phyloP scores from a whole-genome alignment of 495 filamentous ascomycete genomes.

The Aeminium ludgeri region DNA sequence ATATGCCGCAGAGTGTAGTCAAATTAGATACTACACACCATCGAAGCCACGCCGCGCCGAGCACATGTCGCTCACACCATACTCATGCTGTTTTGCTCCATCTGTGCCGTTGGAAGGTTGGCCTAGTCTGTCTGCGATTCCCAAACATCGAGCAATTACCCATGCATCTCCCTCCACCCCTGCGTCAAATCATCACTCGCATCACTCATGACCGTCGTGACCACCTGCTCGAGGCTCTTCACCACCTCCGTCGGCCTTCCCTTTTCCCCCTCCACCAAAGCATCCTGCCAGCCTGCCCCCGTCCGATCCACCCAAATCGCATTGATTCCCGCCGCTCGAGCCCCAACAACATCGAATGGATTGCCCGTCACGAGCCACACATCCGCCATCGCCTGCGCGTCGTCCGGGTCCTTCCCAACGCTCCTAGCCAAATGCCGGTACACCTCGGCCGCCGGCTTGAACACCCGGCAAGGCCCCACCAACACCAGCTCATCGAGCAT shows the following conservation, averaged over 20 bases:
- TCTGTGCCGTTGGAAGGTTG: no score
- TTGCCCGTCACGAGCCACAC: slow-evolving; percentile 66
- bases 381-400: slow-evolving; percentile 28
- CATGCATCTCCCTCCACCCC: no score
- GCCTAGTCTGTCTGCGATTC: no score
- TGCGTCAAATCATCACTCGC: no score
- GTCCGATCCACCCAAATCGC: slow-evolving; percentile 54
- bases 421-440: slow-evolving; percentile 44
- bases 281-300: slow-evolving; percentile 37
- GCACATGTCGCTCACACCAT: no score
- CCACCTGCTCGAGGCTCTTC: slow-evolving; percentile 32
- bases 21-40: no score
- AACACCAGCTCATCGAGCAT: slow-evolving; percentile 43
- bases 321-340: slow-evolving; percentile 35
- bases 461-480: slow-evolving; percentile 42
- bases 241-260: slow-evolving; percentile 32
- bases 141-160: no score
- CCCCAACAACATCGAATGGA: slow-evolving; percentile 62
- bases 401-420: slow-evolving; percentile 23
- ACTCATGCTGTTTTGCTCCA: no score
- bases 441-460: slow-evolving; percentile 50
- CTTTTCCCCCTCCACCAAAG: slow-evolving; percentile 26
- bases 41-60: no score
- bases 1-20: no score
- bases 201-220: slow-evolving; percentile 20